Conservation (phyloP, 345 rosid species). For the Eutrema heterophyllum region DNA sequence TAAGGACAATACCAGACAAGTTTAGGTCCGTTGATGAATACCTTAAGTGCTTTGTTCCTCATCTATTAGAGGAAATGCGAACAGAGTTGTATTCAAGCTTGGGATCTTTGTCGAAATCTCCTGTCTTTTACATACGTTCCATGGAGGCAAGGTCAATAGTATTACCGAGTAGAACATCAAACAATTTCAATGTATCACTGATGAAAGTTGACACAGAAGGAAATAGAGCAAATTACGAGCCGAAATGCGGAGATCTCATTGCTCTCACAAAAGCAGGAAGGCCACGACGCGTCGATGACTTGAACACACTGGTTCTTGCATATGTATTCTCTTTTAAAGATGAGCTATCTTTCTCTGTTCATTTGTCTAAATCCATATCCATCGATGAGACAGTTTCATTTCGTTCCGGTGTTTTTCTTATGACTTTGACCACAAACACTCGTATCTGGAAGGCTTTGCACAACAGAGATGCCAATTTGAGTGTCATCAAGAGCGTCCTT, state of each 20-base stretch:
- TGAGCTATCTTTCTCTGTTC: not conserved
- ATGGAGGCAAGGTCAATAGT: not conserved
- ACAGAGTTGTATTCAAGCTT: slow-evolving; percentile 33
- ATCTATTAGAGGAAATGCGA: slow-evolving; percentile 33
- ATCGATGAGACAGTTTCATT: not conserved
- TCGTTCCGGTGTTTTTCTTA: slow-evolving; percentile 31
- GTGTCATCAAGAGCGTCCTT: slow-evolving; percentile 24
- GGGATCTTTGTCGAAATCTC: slow-evolving; percentile 14
- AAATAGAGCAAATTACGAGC: slow-evolving; percentile 7
- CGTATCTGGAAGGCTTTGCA: slow-evolving; percentile 39
- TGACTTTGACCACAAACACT: slow-evolving; percentile 29
- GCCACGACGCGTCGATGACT: slow-evolving; percentile 25
- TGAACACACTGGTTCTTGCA: slow-evolving; percentile 28
- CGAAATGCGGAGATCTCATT: slow-evolving; percentile 36
- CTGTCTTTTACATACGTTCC: not conserved
- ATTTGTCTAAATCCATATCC: slow-evolving; percentile 25
- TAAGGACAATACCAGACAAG: slow-evolving; percentile 29
- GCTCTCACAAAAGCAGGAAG: slow-evolving; percentile 25
- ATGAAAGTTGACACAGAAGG: not conserved
- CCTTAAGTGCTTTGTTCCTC: slow-evolving; percentile 27
- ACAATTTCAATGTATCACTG: not conserved
- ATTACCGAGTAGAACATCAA: not conserved
- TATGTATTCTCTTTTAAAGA: slow-evolving; percentile 11
- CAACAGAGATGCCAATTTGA: not conserved
- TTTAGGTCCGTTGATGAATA: slow-evolving; percentile 30